Conservation (phyloP, 2,329 filamentous ascomycete species). For the Monosporascus sp. region DNA sequence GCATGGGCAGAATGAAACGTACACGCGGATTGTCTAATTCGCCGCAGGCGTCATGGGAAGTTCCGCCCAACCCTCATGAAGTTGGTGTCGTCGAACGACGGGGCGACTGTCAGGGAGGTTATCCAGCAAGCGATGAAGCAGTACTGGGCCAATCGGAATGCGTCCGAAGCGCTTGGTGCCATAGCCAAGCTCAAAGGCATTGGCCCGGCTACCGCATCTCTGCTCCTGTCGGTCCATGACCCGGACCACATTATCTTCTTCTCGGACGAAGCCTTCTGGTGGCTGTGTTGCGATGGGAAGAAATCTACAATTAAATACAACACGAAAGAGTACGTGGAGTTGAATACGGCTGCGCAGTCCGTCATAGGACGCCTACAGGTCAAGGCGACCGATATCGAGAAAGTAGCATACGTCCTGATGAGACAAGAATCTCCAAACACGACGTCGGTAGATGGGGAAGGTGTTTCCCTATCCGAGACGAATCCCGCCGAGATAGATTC, state of each 20-base stretch:
- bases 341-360: conserved; percentile 40
- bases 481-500: conserved; percentile 6
- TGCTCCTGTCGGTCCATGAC: conserved; percentile 63
- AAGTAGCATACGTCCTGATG: conserved; percentile 66
- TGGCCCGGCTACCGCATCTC: conserved; percentile 73
- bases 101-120: conserved; percentile 37
- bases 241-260: conserved; percentile 64
- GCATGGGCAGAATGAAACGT: too few species aligned
- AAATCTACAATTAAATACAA: conserved; percentile 62
- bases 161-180: conserved; percentile 41
- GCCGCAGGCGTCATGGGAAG: conserved; percentile 52
- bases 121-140: conserved; percentile 47
- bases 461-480: conserved; percentile 2
- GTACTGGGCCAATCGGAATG: conserved; percentile 35
- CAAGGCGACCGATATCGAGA: conserved; percentile 60
- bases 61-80: conserved; percentile 59
- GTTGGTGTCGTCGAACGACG: conserved; percentile 57
- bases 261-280: conserved; percentile 73
- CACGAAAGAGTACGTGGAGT: conserved; percentile 59
- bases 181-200: conserved; percentile 66
- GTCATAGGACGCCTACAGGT: conserved; percentile 48
- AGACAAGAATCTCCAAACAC: conserved; percentile 27
- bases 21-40: conserved; percentile 1
- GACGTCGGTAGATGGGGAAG: conserved; percentile 1
- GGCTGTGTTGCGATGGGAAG: conserved; percentile 55